phyloP scores from a whole-genome alignment of 805 yeast species.

The Hyphopichia homilentoma region DNA sequence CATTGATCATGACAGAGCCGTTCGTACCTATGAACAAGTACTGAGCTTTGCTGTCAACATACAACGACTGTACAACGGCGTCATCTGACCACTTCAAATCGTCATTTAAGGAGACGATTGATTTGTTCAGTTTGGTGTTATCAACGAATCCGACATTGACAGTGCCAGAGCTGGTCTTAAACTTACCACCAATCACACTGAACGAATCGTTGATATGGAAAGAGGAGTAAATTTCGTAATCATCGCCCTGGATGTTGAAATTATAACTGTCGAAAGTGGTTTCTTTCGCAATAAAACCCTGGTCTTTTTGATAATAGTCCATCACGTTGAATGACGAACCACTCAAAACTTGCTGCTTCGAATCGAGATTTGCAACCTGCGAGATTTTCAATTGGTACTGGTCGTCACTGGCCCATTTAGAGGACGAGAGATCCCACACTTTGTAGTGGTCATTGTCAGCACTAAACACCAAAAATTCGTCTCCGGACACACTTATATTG shows the following conservation, averaged over 20 bases:
- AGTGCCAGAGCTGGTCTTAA: conserved; percentile 25
- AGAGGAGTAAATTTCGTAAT: conserved; percentile 25
- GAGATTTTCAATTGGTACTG: conserved; percentile 28
- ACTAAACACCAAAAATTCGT: conserved; percentile 41
- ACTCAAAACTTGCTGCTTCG: conserved; percentile 28
- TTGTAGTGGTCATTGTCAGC: conserved; percentile 19
- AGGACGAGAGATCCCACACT: conserved; percentile 41
- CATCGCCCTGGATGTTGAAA: conserved; percentile 16
- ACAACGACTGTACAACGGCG: conserved; percentile 26
- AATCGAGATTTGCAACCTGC: conserved; percentile 18
- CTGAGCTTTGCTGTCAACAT: conserved; percentile 29
- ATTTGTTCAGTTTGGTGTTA: conserved; percentile 11
- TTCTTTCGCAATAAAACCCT: conserved; percentile 20
- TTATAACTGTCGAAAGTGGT: conserved; percentile 18
- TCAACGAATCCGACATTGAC: conserved; percentile 29
- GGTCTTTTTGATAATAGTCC: conserved; percentile 25
- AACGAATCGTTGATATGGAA: conserved; percentile 46
- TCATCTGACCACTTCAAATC: conserved; percentile 21
- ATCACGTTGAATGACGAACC: conserved; percentile 33
- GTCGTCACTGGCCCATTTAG: conserved; percentile 30
- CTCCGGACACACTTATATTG: conserved; percentile 31
- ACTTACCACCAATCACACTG: conserved; percentile 59
- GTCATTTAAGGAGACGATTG: conserved; percentile 17
- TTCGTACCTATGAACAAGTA: conserved; percentile 45
- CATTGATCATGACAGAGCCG: conserved; percentile 26